Evolutionary conservation across 805 yeast species (phyloP).

Genomic region (Kuraishia cidri): DNA sequence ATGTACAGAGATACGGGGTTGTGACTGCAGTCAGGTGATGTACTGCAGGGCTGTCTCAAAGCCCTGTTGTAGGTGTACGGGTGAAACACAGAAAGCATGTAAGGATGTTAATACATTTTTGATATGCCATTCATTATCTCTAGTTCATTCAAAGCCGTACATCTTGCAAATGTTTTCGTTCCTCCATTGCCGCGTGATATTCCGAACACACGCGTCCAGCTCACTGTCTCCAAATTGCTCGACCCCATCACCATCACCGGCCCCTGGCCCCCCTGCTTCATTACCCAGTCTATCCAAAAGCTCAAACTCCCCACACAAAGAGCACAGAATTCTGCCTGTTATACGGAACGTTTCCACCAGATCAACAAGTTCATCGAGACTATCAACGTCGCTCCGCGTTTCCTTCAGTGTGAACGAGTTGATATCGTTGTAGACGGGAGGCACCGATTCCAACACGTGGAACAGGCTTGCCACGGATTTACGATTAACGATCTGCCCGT

Average conservation of each 20-base stretch:
- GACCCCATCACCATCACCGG: slow-evolving; percentile 1
- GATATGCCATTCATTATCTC: too few species aligned
- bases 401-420: neutral
- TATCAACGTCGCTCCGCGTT: neutral
- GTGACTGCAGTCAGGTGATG: too few species aligned
- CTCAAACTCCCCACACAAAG: slow-evolving; percentile 23
- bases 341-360: slow-evolving; percentile 16
- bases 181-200: slow-evolving; percentile 12
- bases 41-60: too few species aligned
- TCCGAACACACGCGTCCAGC: slow-evolving; percentile 6
- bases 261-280: neutral
- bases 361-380: slow-evolving; percentile 1
- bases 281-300: slow-evolving; percentile 1
- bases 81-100: too few species aligned
- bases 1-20: too few species aligned
- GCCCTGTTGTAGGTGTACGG: too few species aligned
- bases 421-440: slow-evolving; percentile 8
- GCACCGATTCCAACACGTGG: slow-evolving; percentile 6
- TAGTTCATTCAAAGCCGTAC: slow-evolving; percentile 25
- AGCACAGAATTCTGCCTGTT: slow-evolving; percentile 24
- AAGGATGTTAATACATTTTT: too few species aligned
- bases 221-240: slow-evolving; percentile 5
- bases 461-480: slow-evolving; percentile 3
- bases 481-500: neutral
- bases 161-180: slow-evolving; percentile 13